Percentiles rank a stretch among this genome's conserved stretches.
Evolutionary conservation across 805 yeast species (phyloP).

Genomic region (Middelhovenomyces tepae): DNA sequence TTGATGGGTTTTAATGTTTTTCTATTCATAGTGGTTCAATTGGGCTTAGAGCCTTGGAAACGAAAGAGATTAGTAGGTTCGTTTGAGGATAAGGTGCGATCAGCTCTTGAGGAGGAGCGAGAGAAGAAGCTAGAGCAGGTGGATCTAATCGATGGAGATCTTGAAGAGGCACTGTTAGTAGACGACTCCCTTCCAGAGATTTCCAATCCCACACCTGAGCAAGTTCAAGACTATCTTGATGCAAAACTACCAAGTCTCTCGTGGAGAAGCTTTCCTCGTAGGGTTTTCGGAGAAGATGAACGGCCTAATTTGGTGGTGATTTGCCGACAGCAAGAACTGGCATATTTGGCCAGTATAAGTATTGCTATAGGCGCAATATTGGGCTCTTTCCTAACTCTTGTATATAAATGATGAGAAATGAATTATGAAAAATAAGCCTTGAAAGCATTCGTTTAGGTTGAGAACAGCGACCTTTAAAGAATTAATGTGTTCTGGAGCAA

Average conservation of each 20-base stretch:
- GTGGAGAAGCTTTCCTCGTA: slow-evolving; percentile 1
- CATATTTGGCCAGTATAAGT: slow-evolving; percentile 3
- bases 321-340: slow-evolving; percentile 7
- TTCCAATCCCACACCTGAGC: too few relatives aligned
- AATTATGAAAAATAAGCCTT: too few relatives aligned
- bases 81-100: slow-evolving; percentile 72
- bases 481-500: too few relatives aligned
- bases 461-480: too few relatives aligned
- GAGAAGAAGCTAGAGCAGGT: too few relatives aligned
- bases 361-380: slow-evolving; percentile 7
- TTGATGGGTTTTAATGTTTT: slow-evolving; percentile 80
- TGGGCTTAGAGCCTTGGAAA: slow-evolving; percentile 92
- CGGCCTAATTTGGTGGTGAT: background rate
- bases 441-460: too few relatives aligned
- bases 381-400: slow-evolving; percentile 9
- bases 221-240: too few relatives aligned
- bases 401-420: too few relatives aligned
- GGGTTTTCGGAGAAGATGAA: slow-evolving; percentile 1
- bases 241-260: background rate
- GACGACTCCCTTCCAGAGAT: too few relatives aligned
- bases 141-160: too few relatives aligned
- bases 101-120: slow-evolving; percentile 16
- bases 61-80: slow-evolving; percentile 68
- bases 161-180: too few relatives aligned
- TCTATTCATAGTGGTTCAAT: slow-evolving; percentile 71